Percentiles rank a stretch among this genome's conserved stretches.
These are phyloP conservation scores for Gremmenia infestans DNA, from an alignment of 2,329 filamentous ascomycete genomes.

Conservation along the genomic window DNA sequence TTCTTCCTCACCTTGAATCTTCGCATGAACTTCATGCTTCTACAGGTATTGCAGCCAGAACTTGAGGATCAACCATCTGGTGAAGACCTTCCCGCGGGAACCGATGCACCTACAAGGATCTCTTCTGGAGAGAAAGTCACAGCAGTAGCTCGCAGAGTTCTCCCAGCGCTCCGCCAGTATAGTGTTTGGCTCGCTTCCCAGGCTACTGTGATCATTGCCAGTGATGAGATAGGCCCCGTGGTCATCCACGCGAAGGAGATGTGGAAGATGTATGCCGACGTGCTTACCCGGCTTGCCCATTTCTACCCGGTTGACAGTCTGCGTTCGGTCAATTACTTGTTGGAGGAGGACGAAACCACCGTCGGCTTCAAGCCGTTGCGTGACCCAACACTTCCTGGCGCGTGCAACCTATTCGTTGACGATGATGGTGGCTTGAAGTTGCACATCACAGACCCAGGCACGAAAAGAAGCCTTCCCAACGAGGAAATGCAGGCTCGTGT, in stretches of 20 bases:
- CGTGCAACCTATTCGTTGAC: constrained; percentile 46
- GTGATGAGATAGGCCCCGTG: constrained; percentile 48
- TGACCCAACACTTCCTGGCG: constrained; percentile 41
- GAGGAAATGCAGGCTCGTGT: constrained; percentile 64
- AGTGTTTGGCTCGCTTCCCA: constrained; percentile 61
- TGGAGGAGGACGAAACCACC: constrained; percentile 64
- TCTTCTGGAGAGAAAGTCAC: constrained; percentile 46
- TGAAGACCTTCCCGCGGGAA: constrained; percentile 40
- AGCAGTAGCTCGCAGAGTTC: constrained; percentile 52
- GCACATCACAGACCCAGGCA: constrained; percentile 38
- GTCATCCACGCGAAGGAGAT: constrained; percentile 54
- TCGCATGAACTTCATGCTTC: constrained; percentile 67
- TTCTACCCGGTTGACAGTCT: constrained; percentile 55
- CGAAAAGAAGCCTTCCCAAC: constrained; percentile 51
- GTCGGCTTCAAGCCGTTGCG: constrained; percentile 59
- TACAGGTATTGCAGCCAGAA: constrained; percentile 66
- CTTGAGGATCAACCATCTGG: constrained; percentile 46
- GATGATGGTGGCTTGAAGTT: constrained; percentile 40
- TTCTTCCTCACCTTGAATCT: constrained; percentile 75
- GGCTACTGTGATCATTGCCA: constrained; percentile 47
- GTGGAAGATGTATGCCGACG: constrained; percentile 62
- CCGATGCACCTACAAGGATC: constrained; percentile 34
- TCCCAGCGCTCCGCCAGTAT: constrained; percentile 62
- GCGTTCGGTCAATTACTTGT: constrained; percentile 53
- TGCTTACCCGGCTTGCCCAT: constrained; percentile 53